Evolutionary conservation across 495 filamentous ascomycete genomes (phyloP), one percentile per base, ranked within the genome.

Genomic region (Penicillium goetzii): DNA sequence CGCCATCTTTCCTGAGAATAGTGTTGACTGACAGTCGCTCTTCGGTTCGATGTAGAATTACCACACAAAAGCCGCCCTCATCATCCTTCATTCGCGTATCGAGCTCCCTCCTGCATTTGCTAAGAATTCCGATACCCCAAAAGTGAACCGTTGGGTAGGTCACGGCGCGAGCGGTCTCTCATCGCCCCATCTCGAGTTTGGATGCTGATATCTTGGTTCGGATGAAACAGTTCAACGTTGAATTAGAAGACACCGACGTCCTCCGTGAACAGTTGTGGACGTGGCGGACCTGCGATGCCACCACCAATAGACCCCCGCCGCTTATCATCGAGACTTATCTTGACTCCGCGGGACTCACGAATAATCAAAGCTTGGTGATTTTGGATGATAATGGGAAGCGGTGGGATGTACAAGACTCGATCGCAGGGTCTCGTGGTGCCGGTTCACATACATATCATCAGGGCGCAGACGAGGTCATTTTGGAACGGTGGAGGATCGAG

Each of bases 91-190:
- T 56, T 88, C 92, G 34, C 85, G 95, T 56, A 84, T 92, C 52
- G 81, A 85, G 50, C 82, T 92, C 11, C 86, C 88, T 28, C 90
- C 85, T 19, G 80, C 85, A 23, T 74, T 85, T 81, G 61, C 74
- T 69, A 80, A 88, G 76, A 79, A 86, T 67, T 81, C 85, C 41
- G 82, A 84, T 55, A 69, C 77, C 19, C 86, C 84, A 62, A 90
- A 87, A 70, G 82, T 89, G 53, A 97, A 97, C 69, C 92, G 90
- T 86, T 98, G 95, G 95, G 96, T 98, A 89, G 72, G 91, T 84
- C 23, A 36, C 61, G 52, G 32, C 33, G 30, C 19, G n/a, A 23
- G 4, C 33, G 32, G 30, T 38, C 33, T 50, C 15, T 50, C 3
- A 45, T 23, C 11, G 33, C 45, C 34, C 38, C 21, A 17, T 34